Percentiles rank a stretch among this genome's conserved stretches.
These are phyloP conservation scores for Kwoniella shivajii DNA, from an alignment of 1,284 basidiomycete genomes.

Conservation along the genomic window DNA sequence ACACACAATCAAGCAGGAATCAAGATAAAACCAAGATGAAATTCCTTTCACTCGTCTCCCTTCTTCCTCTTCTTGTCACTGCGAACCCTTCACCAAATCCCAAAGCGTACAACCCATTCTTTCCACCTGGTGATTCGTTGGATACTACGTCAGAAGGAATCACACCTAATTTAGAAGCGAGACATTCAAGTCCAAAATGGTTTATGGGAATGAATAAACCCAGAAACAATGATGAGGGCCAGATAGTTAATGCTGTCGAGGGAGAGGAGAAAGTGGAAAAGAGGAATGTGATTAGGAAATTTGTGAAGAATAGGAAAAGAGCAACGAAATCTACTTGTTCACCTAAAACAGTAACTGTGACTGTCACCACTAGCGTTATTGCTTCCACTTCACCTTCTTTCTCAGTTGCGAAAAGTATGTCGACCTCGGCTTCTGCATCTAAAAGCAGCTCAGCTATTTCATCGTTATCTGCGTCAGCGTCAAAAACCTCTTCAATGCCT, in stretches of 20 bases:
- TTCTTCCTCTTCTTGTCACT: slow-evolving; percentile 14
- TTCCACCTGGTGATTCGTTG: neutral
- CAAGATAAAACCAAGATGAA: slow-evolving; percentile 14
- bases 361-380: slow-evolving; percentile 6
- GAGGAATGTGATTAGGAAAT: slow-evolving; percentile 12
- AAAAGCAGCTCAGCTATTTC: neutral
- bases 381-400: slow-evolving; percentile 1
- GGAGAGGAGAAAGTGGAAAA: neutral
- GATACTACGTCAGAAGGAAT: neutral
- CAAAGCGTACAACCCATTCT: slow-evolving; percentile 11
- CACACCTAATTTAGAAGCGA: neutral
- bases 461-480: slow-evolving; percentile 1
- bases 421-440: neutral
- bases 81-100: slow-evolving; percentile 7
- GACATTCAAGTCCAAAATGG: slow-evolving; percentile 8
- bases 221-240: neutral
- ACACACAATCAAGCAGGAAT: too few species aligned
- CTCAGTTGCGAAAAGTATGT: neutral
- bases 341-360: slow-evolving; percentile 10
- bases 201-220: slow-evolving; percentile 2
- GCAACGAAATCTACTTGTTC: slow-evolving; percentile 8
- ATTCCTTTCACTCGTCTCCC: slow-evolving; percentile 16
- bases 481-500: neutral
- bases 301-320: slow-evolving; percentile 14
- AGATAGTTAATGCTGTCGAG: neutral